Evolutionary conservation across 768 basidiomycete species (phyloP), one percentile per base, ranked within the genome.

Genomic region (Mycena amicta): DNA sequence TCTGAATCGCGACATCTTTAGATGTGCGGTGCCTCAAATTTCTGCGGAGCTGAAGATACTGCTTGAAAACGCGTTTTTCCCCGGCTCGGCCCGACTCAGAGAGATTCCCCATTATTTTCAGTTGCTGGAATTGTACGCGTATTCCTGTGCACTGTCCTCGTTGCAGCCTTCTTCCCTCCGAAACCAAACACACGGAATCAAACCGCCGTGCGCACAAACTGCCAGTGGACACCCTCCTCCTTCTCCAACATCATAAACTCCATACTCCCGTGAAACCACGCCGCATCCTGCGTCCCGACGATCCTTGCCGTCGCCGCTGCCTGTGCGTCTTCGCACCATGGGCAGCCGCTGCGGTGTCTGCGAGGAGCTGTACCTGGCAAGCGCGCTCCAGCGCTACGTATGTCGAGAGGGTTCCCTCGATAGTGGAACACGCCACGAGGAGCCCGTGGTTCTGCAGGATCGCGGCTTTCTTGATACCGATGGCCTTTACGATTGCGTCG

Each of bases 341-440:
- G 5, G 61, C 66, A 8, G 68, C 72, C 3, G 75, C 73, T 3
- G 79, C 79, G 8, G 77, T 74, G 33, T 78, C 76, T 13, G 75
- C 75, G 54, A 81, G 66, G 5, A 83, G 71, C 62, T 79, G 78
- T 27, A 79, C 77, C 53, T 80, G 75, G 65, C 81, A 83, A 5
- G 74, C 70, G 41, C 75, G 73, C 62, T 83, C 81, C 43, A 80
- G 65, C 18, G 74, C 67, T 25, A 71, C 71, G 61, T 77, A 80
- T 53, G 77, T 73, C 63, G 72, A 69, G 15, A 77, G 71, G 18
- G 78, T 75, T 27, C 75, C 77, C 55, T 81, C 79, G 45, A 81
- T 76, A 4, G 77, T 72, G 22, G 70, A 53, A 1, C 74, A 74
- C 15, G 75, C 79, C 59, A 73, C 61, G 51, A 79, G 70, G n/a